Percentiles rank a stretch among this genome's conserved stretches.
Evolutionary conservation across 768 basidiomycete species (phyloP).

Genomic region (Fistulinella prunicolor): DNA sequence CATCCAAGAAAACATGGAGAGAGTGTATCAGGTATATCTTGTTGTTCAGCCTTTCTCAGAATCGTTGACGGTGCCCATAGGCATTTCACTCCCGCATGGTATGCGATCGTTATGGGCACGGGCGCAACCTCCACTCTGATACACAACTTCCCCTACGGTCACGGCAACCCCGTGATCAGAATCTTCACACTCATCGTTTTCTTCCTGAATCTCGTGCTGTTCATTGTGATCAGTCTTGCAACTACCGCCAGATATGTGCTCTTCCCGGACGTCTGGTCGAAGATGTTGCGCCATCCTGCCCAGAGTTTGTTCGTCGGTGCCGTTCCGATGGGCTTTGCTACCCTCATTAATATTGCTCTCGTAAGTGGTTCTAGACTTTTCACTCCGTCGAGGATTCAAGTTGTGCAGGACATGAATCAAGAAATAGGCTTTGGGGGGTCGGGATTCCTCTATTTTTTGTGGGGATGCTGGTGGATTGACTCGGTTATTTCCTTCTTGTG

Average conservation of each 20-base stretch:
- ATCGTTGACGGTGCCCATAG: constrained; percentile 20
- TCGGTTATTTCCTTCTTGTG: constrained; percentile 38
- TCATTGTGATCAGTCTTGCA: constrained; percentile 32
- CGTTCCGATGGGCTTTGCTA: constrained; percentile 44
- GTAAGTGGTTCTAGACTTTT: constrained; percentile 22
- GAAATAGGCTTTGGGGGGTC: constrained; percentile 36
- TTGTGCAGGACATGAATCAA: constrained; percentile 31
- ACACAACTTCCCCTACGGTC: constrained; percentile 43
- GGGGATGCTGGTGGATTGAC: constrained; percentile 55
- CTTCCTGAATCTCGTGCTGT: constrained; percentile 40
- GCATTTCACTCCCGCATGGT: constrained; percentile 48
- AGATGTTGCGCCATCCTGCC: constrained; percentile 45
- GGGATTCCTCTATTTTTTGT: constrained; percentile 39
- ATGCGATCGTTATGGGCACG: constrained; percentile 48
- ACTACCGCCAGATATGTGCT: constrained; percentile 40
- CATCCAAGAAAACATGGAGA: constrained; percentile 33
- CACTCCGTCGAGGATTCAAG: not conserved
- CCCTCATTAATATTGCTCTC: constrained; percentile 40
- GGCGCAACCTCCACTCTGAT: constrained; percentile 40
- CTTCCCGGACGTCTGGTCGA: constrained; percentile 42
- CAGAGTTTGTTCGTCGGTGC: constrained; percentile 46
- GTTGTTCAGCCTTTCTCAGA: not conserved
- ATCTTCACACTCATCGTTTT: constrained; percentile 38
- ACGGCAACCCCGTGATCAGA: constrained; percentile 31
- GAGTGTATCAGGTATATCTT: constrained; percentile 35